phyloP scores from a whole-genome alignment of 228 moss, liverwort and hornwort genomes.

The Sphagnum fallax region DNA sequence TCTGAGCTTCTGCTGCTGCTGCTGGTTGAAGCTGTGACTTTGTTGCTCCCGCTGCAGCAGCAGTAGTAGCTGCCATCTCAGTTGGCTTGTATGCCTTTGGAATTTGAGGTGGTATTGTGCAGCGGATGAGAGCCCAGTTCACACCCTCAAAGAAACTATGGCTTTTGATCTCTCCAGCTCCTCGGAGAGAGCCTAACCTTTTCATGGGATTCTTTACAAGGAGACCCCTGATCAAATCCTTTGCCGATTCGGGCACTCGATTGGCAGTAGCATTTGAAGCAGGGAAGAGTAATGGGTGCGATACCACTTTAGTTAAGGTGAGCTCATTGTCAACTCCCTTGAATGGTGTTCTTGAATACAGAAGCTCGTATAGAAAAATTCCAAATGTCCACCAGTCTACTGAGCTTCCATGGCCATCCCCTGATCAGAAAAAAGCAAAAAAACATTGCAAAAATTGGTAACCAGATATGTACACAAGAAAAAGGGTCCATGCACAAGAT shows the following conservation, averaged over 20 bases:
- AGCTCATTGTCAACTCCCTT: slow-evolving; percentile 44
- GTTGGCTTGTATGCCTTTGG: slow-evolving; percentile 20
- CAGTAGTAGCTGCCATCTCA: background rate
- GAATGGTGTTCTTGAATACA: slow-evolving; percentile 48
- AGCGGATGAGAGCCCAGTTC: slow-evolving; percentile 55
- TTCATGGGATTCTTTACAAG: slow-evolving; percentile 53
- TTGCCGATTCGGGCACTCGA: slow-evolving; percentile 38
- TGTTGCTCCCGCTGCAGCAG: too few relatives aligned
- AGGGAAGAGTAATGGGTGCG: slow-evolving; percentile 43
- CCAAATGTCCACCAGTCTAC: slow-evolving; percentile 67
- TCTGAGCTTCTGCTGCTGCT: too few relatives aligned
- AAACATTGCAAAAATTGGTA: background rate
- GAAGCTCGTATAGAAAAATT: slow-evolving; percentile 43
- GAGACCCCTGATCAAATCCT: slow-evolving; percentile 45
- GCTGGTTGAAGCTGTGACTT: too few relatives aligned
- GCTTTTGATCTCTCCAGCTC: slow-evolving; percentile 50
- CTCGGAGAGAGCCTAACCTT: slow-evolving; percentile 40
- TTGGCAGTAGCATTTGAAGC: slow-evolving; percentile 30
- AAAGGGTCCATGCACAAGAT: too few relatives aligned
- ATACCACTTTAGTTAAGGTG: slow-evolving; percentile 46
- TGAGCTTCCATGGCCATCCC: slow-evolving; percentile 51
- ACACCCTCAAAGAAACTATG: slow-evolving; percentile 57
- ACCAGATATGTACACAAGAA: too few relatives aligned
- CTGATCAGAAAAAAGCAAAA: background rate
- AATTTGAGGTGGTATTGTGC: slow-evolving; percentile 42